These are phyloP conservation scores for Flaveria robusta DNA, from an alignment of 129 eudicot species.

Conservation along the genomic window DNA sequence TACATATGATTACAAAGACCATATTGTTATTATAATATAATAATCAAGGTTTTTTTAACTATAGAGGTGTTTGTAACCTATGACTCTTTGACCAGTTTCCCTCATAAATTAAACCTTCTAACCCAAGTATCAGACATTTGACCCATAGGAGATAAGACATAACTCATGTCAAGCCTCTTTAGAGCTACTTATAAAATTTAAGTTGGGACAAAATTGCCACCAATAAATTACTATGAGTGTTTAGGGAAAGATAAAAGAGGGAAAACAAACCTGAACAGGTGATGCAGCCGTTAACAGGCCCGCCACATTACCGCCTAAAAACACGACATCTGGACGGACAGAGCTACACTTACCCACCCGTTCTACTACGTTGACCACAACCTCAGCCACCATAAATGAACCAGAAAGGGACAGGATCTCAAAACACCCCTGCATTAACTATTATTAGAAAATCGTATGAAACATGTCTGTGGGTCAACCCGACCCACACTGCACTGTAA, in stretches of 20 bases:
- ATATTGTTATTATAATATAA: background rate
- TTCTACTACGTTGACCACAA: conserved; percentile 47
- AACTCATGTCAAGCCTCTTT: too few species aligned
- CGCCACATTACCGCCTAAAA: conserved; percentile 75
- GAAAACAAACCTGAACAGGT: conserved; percentile 58
- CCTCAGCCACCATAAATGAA: conserved; percentile 49
- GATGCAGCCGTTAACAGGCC: conserved; percentile 70
- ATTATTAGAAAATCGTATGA: background rate
- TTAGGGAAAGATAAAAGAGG: background rate
- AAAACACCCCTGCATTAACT: conserved; percentile 55
- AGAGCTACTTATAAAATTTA: background rate
- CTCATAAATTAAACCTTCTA: background rate
- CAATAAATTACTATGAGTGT: background rate
- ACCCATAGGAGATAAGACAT: too few species aligned
- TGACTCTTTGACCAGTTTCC: background rate
- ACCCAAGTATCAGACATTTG: too few species aligned
- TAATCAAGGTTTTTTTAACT: background rate
- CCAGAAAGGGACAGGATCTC: conserved; percentile 64
- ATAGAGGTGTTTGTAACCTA: conserved; percentile 3
- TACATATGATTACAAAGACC: background rate
- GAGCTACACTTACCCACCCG: conserved; percentile 54
- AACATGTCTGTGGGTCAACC: background rate
- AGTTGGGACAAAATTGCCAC: background rate
- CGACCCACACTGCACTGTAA: background rate
- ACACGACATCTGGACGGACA: conserved; percentile 67